Conservation (phyloP, 345 rosid species). For the Xanthoceras sorbifolium region DNA sequence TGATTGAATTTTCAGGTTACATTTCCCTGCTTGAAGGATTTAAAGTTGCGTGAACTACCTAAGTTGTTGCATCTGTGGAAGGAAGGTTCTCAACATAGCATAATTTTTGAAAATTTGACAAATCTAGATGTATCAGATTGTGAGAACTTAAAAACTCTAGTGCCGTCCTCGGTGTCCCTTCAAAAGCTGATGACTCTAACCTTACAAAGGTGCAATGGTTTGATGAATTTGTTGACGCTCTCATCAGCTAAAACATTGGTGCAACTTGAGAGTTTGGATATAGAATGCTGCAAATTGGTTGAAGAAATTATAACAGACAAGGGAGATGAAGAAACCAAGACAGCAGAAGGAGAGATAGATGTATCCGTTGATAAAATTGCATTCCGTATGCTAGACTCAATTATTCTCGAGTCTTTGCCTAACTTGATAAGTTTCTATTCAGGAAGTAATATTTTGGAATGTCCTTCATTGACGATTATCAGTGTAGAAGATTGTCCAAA, state of each 20-base stretch:
- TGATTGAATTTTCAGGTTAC: neutral
- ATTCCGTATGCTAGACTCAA: neutral
- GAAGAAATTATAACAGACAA: neutral
- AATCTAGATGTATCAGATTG: neutral
- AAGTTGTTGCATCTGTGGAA: neutral
- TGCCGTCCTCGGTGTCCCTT: neutral
- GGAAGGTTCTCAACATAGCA: neutral
- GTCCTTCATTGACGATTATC: neutral
- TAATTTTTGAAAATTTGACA: neutral
- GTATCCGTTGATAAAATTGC: neutral
- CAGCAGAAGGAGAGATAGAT: neutral
- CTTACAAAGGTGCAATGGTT: conserved; percentile 19
- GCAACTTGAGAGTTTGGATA: conserved; percentile 17
- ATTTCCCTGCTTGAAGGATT: too few species aligned
- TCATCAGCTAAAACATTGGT: conserved; percentile 22
- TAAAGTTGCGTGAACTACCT: neutral
- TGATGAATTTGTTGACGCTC: conserved; percentile 11
- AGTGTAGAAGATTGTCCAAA: conserved; percentile 4
- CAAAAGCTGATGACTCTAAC: conserved; percentile 14
- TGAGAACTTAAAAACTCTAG: neutral
- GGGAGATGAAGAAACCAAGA: neutral
- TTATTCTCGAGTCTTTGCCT: conserved; percentile 1
- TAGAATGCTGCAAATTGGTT: conserved; percentile 7
- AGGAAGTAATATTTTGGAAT: neutral
- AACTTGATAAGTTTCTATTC: conserved; percentile 14